Percentiles rank a stretch among this genome's conserved stretches.
These are phyloP conservation scores for Xylariaceae sp. DNA, from an alignment of 2,329 filamentous ascomycete species.

Conservation along the genomic window DNA sequence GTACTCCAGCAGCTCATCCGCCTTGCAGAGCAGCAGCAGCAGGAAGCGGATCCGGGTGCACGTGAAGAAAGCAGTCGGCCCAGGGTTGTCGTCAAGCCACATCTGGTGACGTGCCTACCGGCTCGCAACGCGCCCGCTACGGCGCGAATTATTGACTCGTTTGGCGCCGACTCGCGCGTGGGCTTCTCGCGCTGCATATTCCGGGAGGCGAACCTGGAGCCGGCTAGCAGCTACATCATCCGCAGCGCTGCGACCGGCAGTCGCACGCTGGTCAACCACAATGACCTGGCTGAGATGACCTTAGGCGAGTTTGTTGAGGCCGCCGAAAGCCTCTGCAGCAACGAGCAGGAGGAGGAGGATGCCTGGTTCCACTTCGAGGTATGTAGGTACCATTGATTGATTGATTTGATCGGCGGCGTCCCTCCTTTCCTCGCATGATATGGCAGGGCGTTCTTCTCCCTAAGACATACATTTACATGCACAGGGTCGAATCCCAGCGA, in stretches of 20 bases:
- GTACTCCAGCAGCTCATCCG: conserved; percentile 60
- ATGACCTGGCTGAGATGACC: conserved; percentile 63
- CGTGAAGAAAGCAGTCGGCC: conserved; percentile 10
- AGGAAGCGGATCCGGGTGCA: conserved; percentile 9
- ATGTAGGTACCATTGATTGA: conserved; percentile 17
- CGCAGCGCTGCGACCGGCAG: conserved; percentile 54
- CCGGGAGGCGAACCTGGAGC: conserved; percentile 47
- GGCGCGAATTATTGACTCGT: conserved; percentile 48
- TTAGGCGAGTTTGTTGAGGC: conserved; percentile 51
- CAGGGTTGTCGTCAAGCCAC: conserved; percentile 28
- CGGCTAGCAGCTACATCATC: conserved; percentile 66
- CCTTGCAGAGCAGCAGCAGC: too few relatives aligned
- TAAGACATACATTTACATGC: conserved; percentile 16
- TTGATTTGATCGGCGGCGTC: too few relatives aligned
- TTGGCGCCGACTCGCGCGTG: conserved; percentile 41
- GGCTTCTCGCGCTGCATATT: conserved; percentile 55
- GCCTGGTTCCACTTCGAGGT: conserved; percentile 72
- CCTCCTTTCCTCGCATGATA: conserved; percentile 19
- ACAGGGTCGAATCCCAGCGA: conserved; percentile 59
- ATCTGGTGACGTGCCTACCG: conserved; percentile 52
- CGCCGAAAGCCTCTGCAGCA: conserved; percentile 31
- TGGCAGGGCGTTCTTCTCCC: conserved; percentile 4
- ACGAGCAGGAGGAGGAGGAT: conserved; percentile 22
- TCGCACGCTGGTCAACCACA: conserved; percentile 67
- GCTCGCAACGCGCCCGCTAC: conserved; percentile 45